Percentiles rank a stretch among this genome's conserved stretches.
phyloP scores from a whole-genome alignment of 78 protist genomes.

The Dictyostelium capitatum region DNA sequence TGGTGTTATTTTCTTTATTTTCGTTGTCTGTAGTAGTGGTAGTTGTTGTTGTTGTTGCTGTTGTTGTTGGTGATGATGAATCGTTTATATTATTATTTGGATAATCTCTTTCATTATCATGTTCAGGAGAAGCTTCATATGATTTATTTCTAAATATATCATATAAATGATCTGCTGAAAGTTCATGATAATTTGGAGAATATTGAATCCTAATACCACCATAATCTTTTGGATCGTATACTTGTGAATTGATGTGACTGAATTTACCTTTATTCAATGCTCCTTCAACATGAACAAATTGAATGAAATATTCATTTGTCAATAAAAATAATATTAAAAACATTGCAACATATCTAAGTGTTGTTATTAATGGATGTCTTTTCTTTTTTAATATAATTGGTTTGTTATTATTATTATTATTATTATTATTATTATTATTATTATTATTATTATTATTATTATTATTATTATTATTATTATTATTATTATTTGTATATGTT shows the following conservation, averaged over 20 bases:
- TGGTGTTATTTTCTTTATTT: too few relatives aligned
- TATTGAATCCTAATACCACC: neutral
- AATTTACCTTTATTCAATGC: neutral
- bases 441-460: constrained; percentile 5
- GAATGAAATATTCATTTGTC: neutral
- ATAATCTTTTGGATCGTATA: neutral
- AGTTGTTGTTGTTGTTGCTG: too few relatives aligned
- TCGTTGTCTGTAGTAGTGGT: neutral
- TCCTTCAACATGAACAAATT: constrained; percentile 9
- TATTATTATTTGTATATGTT: neutral
- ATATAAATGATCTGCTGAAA: constrained; percentile 1
- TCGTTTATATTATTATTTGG: too few relatives aligned
- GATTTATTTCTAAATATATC: neutral
- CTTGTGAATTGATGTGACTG: neutral
- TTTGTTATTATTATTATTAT: neutral
- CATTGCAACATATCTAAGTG: constrained; percentile 9
- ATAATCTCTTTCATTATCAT: neutral
- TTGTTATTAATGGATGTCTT: constrained; percentile 16
- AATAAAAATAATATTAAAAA: constrained; percentile 8
- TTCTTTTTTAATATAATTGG: constrained; percentile 13
- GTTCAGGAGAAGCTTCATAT: neutral
- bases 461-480: neutral
- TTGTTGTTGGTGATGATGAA: too few relatives aligned
- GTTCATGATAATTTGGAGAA: constrained; percentile 17
- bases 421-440: constrained; percentile 15